These are phyloP conservation scores for Hypoxylon trugodes DNA, from an alignment of 495 filamentous ascomycete species.

Conservation along the genomic window DNA sequence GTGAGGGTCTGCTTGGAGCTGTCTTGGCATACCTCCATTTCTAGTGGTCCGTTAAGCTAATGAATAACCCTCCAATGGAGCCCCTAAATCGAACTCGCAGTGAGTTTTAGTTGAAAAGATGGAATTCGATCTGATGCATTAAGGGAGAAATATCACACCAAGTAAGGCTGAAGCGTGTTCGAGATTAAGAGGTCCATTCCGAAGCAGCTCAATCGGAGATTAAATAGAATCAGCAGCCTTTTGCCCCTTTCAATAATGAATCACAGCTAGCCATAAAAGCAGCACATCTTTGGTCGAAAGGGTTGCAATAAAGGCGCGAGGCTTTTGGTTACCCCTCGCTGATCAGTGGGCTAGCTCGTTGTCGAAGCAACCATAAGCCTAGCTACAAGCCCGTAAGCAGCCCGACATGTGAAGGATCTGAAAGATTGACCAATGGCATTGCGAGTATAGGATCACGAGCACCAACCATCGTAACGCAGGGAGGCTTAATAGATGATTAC, in stretches of 20 bases:
- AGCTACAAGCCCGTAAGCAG: constrained; percentile 25
- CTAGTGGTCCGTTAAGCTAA: constrained; percentile 4
- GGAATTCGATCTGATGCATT: constrained; percentile 3
- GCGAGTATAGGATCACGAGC: constrained; percentile 28
- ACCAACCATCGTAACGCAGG: constrained; percentile 20
- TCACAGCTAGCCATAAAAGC: constrained; percentile 21
- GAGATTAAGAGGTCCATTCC: not conserved
- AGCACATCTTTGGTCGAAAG: too few species aligned
- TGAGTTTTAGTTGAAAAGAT: not conserved
- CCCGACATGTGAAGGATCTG: constrained; percentile 28
- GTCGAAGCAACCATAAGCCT: constrained; percentile 36
- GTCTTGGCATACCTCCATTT: constrained; percentile 27
- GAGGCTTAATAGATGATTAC: constrained; percentile 31
- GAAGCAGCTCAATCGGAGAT: not conserved
- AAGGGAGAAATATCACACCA: not conserved
- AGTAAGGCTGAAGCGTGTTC: not conserved
- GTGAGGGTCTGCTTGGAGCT: not conserved
- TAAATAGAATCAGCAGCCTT: not conserved
- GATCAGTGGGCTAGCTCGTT: constrained; percentile 34
- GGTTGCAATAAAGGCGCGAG: constrained; percentile 27
- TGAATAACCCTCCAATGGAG: not conserved
- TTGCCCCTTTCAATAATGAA: constrained; percentile 20
- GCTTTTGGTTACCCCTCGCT: constrained; percentile 33
- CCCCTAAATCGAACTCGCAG: constrained; percentile 5
- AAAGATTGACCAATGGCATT: constrained; percentile 25